phyloP scores from a whole-genome alignment of 1,139 yeast species.

The Tardiomyces depauwii region DNA sequence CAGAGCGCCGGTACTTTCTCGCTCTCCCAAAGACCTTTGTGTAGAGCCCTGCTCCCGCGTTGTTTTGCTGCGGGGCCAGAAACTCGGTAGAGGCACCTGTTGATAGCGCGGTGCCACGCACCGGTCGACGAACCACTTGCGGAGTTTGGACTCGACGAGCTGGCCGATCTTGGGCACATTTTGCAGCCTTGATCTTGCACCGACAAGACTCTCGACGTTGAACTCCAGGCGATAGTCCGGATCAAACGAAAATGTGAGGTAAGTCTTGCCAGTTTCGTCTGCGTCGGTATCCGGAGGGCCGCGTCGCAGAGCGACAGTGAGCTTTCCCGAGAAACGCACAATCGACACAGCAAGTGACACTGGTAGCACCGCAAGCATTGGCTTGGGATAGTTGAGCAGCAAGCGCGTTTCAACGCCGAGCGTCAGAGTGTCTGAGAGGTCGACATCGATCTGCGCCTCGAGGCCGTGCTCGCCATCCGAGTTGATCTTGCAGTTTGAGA shows the following conservation, averaged over 20 bases:
- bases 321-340: conserved; percentile 86
- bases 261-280: conserved; percentile 42
- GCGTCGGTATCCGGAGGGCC: conserved; percentile 8
- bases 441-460: conserved; percentile 92
- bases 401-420: conserved; percentile 80
- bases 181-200: conserved; percentile 84
- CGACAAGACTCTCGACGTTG: conserved; percentile 74
- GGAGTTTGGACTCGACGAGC: conserved; percentile 66
- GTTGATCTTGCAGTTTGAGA: conserved; percentile 83
- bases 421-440: conserved; percentile 79
- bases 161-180: conserved; percentile 89
- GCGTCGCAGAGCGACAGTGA: conserved; percentile 65
- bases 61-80: conserved; percentile 83
- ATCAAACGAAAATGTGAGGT: conserved; percentile 76
- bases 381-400: conserved; percentile 73
- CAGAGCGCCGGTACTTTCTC: background rate
- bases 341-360: conserved; percentile 76
- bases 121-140: conserved; percentile 85
- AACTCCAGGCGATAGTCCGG: conserved; percentile 88
- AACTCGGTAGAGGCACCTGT: conserved; percentile 67
- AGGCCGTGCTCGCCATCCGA: conserved; percentile 33
- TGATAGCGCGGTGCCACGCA: conserved; percentile 92
- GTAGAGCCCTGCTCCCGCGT: conserved; percentile 26
- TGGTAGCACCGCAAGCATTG: conserved; percentile 57
- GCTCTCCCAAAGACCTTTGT: background rate